Percentiles rank a stretch among this genome's conserved stretches.
These are phyloP conservation scores for Talaromyces sp. DNA, from an alignment of 2,329 filamentous ascomycete genomes.

Conservation along the genomic window DNA sequence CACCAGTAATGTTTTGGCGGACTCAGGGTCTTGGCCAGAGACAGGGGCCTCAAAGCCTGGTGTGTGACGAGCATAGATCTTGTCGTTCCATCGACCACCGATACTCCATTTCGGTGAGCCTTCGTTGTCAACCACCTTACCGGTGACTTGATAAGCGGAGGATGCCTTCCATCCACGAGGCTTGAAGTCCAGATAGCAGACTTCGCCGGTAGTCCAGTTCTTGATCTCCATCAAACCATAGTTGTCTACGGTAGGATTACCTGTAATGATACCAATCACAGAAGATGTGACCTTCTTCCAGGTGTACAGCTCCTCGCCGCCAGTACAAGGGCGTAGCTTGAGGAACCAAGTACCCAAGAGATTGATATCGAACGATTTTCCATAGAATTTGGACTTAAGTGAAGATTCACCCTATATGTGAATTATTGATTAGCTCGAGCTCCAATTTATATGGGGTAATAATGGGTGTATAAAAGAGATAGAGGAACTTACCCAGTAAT, in stretches of 20 bases:
- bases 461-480: background rate
- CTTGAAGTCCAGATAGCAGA: slow-evolving; percentile 91
- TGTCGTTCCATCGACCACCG: slow-evolving; percentile 95
- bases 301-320: slow-evolving; percentile 85
- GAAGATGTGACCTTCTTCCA: slow-evolving; percentile 99
- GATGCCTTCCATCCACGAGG: slow-evolving; percentile 93
- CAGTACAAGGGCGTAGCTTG: slow-evolving; percentile 73
- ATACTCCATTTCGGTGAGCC: slow-evolving; percentile 87
- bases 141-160: slow-evolving; percentile 83
- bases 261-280: slow-evolving; percentile 97
- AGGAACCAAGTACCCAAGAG: slow-evolving; percentile 97
- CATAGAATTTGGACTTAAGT: slow-evolving; percentile 95
- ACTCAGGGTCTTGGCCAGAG: slow-evolving; percentile 59
- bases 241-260: slow-evolving; percentile 95
- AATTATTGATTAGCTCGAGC: slow-evolving; percentile 17
- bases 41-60: slow-evolving; percentile 76
- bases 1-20: slow-evolving; percentile 79
- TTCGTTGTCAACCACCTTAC: slow-evolving; percentile 77
- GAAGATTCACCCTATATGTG: slow-evolving; percentile 75
- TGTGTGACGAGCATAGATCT: slow-evolving; percentile 89
- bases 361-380: slow-evolving; percentile 96
- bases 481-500: slow-evolving; percentile 68
- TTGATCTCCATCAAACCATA: slow-evolving; percentile 97
- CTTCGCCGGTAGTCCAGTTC: slow-evolving; percentile 94
- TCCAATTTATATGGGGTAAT: background rate